phyloP scores from a whole-genome alignment of 1,284 basidiomycete species.

The Ceratobasidium sp. region DNA sequence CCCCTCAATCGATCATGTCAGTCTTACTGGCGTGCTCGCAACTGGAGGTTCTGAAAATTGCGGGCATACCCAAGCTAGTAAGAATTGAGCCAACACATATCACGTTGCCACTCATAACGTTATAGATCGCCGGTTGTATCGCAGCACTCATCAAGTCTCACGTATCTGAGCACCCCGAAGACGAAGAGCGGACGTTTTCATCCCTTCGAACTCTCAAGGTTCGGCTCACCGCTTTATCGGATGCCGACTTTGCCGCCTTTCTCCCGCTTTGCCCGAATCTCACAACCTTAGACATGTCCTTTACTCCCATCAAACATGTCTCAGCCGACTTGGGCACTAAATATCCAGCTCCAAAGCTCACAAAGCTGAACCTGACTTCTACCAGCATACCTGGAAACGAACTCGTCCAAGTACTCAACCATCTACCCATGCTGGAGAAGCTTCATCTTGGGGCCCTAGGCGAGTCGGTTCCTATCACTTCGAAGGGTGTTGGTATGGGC shows the following conservation, averaged over 20 bases:
- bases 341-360: slow-evolving; percentile 52
- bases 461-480: slow-evolving; percentile 56
- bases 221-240: slow-evolving; percentile 59
- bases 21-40: slow-evolving; percentile 59
- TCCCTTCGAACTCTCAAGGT: slow-evolving; percentile 64
- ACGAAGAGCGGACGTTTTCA: neutral
- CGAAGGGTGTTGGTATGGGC: slow-evolving; percentile 59
- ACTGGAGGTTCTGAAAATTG: slow-evolving; percentile 69
- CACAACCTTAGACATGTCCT: slow-evolving; percentile 68
- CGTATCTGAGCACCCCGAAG: neutral
- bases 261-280: slow-evolving; percentile 63
- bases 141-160: slow-evolving; percentile 51
- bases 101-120: slow-evolving; percentile 1
- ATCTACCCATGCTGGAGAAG: slow-evolving; percentile 59
- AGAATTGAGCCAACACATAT: slow-evolving; percentile 46
- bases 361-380: slow-evolving; percentile 71
- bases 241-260: slow-evolving; percentile 59
- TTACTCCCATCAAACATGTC: slow-evolving; percentile 64
- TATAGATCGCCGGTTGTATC: slow-evolving; percentile 68
- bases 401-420: slow-evolving; percentile 57
- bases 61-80: slow-evolving; percentile 70
- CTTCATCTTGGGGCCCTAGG: slow-evolving; percentile 72
- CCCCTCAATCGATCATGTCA: slow-evolving; percentile 61
- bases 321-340: slow-evolving; percentile 42
- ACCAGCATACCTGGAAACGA: slow-evolving; percentile 60